Evolutionary conservation across 768 basidiomycete genomes (phyloP).

Genomic region (Calocybe indica): DNA sequence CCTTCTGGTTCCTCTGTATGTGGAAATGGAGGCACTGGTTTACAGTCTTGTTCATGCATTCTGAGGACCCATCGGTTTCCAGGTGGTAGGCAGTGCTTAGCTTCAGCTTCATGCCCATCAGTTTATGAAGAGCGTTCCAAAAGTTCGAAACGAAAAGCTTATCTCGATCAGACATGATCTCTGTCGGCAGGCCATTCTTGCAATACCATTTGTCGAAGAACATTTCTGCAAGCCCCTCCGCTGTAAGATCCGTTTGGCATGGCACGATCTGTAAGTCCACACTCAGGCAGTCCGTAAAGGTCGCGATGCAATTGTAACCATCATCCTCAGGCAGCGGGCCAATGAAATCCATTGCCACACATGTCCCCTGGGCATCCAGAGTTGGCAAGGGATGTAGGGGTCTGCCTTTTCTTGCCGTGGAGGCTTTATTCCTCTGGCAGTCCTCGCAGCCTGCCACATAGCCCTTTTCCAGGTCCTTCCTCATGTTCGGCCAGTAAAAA

Average conservation of each 20-base stretch:
- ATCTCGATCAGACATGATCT: slow-evolving; percentile 16
- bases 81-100: slow-evolving; percentile 20
- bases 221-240: slow-evolving; percentile 11
- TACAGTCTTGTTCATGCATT: slow-evolving; percentile 23
- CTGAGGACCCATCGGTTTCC: slow-evolving; percentile 21
- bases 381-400: too few relatives aligned
- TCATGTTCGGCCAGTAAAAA: too few relatives aligned
- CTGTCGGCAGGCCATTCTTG: slow-evolving; percentile 26
- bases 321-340: slow-evolving; percentile 12
- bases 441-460: too few relatives aligned
- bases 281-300: slow-evolving; percentile 10
- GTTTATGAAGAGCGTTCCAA: slow-evolving; percentile 10
- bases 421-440: too few relatives aligned
- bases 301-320: slow-evolving; percentile 13
- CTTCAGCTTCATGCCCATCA: slow-evolving; percentile 10
- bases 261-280: slow-evolving; percentile 10
- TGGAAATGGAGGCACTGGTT: slow-evolving; percentile 21
- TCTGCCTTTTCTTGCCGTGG: too few relatives aligned
- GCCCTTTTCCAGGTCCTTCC: not conserved
- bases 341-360: slow-evolving; percentile 22
- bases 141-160: slow-evolving; percentile 4
- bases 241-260: slow-evolving; percentile 4
- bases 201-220: slow-evolving; percentile 14
- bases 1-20: slow-evolving; percentile 15
- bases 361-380: too few relatives aligned